Evolutionary conservation across 164 flowering plant genomes (phyloP), one percentile per base, ranked within the genome.

Genomic region (Taxillus chinensis): DNA sequence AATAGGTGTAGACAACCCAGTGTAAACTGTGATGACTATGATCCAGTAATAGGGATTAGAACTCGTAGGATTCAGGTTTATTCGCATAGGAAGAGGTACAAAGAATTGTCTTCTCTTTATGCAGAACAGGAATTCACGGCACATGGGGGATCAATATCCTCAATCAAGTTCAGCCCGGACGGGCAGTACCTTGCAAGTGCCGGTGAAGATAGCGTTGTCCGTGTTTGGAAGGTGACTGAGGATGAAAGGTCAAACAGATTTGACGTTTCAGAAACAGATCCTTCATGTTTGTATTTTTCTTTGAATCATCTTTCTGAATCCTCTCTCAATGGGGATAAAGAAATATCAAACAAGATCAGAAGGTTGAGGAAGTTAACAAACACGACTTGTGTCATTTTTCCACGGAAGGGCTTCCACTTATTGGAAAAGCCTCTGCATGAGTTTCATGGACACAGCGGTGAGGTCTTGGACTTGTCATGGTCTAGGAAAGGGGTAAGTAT

Each of bases 401-500:
- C 97, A 14, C 82, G 79, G 4, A 80, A 78, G 66, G 66, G 75
- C 61, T 86, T 86, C 69, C 68, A 70, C 16, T 45, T 90, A 48
- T 72, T 71, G 41, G 91, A 88, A 70, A 80, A 74, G 64, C 96
- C 97, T 39, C 37, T 82, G 64, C 87, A 88, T 62, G 91, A 83
- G 71, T 82, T 90, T 54, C 72, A 62, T 59, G 96, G 93, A 60
- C 97, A 90, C 65, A 70, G n/a, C 9, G 85, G 81, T 17, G 91
- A 85, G 63, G 73, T 90, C 65, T 79, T 90, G 76, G 89, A 83
- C 71, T 79, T 90, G 38, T 81, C 93, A 15, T 88, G 97, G 97
- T 86, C 97, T 5, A 77, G 73, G 60, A 72, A 81, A 62, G 76
- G 81, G 84, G 97, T 90, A 11, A 79, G 88, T 79, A 27, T 27